phyloP scores from a whole-genome alignment of 352 stramenopile genomes.

The Phytophthora citricola region DNA sequence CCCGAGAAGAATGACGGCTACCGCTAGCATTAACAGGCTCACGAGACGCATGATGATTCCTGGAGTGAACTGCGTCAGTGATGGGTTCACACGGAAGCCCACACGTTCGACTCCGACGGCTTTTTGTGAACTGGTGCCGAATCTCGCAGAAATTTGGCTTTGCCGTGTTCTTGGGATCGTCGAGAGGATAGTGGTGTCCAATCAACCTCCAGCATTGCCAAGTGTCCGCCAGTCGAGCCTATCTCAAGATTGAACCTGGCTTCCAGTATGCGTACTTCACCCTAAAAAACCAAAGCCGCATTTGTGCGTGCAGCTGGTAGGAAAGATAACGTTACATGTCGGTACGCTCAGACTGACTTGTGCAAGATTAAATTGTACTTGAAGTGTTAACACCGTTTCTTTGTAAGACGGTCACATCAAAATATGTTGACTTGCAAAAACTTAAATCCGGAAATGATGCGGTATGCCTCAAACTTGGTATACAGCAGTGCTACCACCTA shows the following conservation, averaged over 20 bases:
- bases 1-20: background rate
- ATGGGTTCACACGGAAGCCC: no score
- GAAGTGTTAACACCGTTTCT: no score
- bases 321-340: no score
- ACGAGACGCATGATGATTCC: slow-evolving; percentile 1
- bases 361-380: no score
- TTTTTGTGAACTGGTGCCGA: no score
- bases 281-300: background rate
- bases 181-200: background rate
- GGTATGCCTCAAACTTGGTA: no score
- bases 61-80: background rate
- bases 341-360: no score
- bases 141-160: background rate
- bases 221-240: background rate
- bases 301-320: background rate
- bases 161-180: slow-evolving; percentile 7
- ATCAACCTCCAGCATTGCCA: slow-evolving; percentile 5
- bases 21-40: background rate
- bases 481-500: no score
- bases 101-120: no score
- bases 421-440: no score
- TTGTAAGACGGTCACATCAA: no score
- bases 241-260: slow-evolving; percentile 13
- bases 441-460: no score
- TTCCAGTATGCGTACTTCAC: background rate